These are phyloP conservation scores for Vitis vinifera DNA, from an alignment of 164 flowering plant species.

Conservation along the genomic window ASM3070453v1 NC_081812.1:19693501-19694000, in stretches of 20 bases:
- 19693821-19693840: slow-evolving; percentile 3
- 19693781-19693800: not conserved
- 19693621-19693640: slow-evolving; percentile 17
- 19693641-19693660: slow-evolving; percentile 5
- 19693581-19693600: slow-evolving; percentile 39
- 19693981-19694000: not conserved
- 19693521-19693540: slow-evolving; percentile 14
- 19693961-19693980: slow-evolving; percentile 40
- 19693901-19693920: slow-evolving; percentile 43
- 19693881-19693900: slow-evolving; percentile 36
- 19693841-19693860: slow-evolving; percentile 11
- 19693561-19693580: slow-evolving; percentile 44
- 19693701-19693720: not conserved
- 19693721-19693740: not conserved
- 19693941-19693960: slow-evolving; percentile 43
- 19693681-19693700: slow-evolving; percentile 6
- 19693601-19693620: slow-evolving; percentile 19
- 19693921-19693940: slow-evolving; percentile 58
- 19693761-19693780: slow-evolving; percentile 22
- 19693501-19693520: slow-evolving; percentile 17
- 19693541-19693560: slow-evolving; percentile 29
- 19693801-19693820: not conserved
- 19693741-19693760: slow-evolving; percentile 9
- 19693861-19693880: slow-evolving; percentile 54
- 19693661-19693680: slow-evolving; percentile 1